phyloP scores from a whole-genome alignment of 768 basidiomycete species.

The Rhizopogon vesiculosus region DNA sequence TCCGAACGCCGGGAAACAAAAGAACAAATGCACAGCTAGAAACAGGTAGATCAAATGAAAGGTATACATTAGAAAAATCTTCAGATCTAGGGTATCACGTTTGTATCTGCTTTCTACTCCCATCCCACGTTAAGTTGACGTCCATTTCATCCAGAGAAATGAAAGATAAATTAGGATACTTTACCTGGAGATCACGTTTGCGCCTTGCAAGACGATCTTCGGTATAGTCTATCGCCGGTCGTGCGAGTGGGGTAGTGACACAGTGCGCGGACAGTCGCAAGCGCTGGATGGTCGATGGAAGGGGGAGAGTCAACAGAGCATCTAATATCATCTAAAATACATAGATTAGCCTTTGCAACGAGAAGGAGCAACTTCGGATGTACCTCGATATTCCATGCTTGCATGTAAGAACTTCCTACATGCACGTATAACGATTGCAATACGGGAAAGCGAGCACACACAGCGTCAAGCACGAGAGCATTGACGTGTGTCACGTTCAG shows the following conservation, averaged over 20 bases:
- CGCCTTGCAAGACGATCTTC: background rate
- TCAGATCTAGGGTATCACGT: background rate
- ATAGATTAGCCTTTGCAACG: background rate
- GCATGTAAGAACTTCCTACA: background rate
- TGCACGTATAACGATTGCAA: slow-evolving; percentile 1
- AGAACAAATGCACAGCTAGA: too few relatives aligned
- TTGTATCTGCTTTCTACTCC: background rate
- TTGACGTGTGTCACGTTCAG: background rate
- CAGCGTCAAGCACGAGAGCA: background rate
- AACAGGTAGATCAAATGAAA: too few relatives aligned
- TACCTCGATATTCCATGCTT: slow-evolving; percentile 1
- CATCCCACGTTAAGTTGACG: slow-evolving; percentile 1
- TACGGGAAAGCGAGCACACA: slow-evolving; percentile 1
- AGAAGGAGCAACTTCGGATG: background rate
- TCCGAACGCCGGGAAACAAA: too few relatives aligned
- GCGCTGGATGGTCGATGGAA: slow-evolving; percentile 2
- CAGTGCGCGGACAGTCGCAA: background rate
- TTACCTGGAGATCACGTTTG: background rate
- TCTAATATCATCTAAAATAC: background rate
- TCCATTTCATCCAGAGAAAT: slow-evolving; percentile 2
- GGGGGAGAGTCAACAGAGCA: background rate
- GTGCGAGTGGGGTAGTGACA: background rate
- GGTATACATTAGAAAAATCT: too few relatives aligned
- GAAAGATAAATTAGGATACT: slow-evolving; percentile 1
- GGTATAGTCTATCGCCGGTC: background rate